Conservation (phyloP, 1,139 yeast species). For the Saccharomycopsis hybrid region DNA sequence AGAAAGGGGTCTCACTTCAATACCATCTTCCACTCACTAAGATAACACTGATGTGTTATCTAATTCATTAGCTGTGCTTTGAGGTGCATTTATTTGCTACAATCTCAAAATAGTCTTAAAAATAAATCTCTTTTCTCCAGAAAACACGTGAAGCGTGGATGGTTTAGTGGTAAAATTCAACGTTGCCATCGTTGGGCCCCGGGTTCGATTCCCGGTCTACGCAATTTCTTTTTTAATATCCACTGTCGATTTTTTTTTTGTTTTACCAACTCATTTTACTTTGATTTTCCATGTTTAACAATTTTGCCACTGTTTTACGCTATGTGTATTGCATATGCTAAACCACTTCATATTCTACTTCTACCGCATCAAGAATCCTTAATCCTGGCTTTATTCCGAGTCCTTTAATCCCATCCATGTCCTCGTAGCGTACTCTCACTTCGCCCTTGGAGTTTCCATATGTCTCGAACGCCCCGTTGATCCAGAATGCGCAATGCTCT, state of each 20-base stretch:
- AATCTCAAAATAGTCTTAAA: too few relatives aligned
- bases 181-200: too few relatives aligned
- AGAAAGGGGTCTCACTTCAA: too few relatives aligned
- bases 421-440: conserved; percentile 6
- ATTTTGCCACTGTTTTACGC: not conserved
- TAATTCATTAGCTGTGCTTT: too few relatives aligned
- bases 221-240: not conserved
- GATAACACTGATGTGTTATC: too few relatives aligned
- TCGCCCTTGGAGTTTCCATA: conserved; percentile 26
- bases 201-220: not conserved
- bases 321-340: not conserved
- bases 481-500: not conserved
- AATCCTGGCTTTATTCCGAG: conserved; percentile 13
- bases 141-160: too few relatives aligned
- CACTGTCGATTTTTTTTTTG: not conserved
- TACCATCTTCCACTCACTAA: too few relatives aligned
- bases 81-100: too few relatives aligned
- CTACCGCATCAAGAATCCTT: conserved; percentile 12
- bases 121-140: too few relatives aligned
- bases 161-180: too few relatives aligned
- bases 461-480: not conserved
- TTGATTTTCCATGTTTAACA: not conserved
- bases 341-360: conserved; percentile 6
- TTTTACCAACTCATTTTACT: not conserved
- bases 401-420: conserved; percentile 15